Conservation (phyloP, 345 rosid genomes). For the Leavenworthia alabamica region DNA sequence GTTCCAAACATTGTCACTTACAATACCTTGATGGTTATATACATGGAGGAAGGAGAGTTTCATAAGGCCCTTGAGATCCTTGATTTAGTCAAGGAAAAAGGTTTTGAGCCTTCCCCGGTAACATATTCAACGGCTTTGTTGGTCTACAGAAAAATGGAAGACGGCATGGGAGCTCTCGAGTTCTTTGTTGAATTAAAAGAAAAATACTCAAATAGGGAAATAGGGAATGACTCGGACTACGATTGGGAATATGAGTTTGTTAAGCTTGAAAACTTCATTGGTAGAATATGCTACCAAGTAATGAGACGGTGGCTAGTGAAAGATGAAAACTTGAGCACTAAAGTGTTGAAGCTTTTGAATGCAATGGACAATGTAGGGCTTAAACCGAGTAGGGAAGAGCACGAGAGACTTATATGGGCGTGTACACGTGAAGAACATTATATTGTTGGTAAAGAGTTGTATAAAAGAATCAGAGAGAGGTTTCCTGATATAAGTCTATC, state of each 20-base stretch:
- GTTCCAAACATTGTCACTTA: slow-evolving; percentile 65
- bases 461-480: slow-evolving; percentile 59
- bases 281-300: slow-evolving; percentile 73
- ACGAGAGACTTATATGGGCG: slow-evolving; percentile 86
- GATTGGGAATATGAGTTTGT: slow-evolving; percentile 61
- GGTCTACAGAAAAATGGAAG: slow-evolving; percentile 75
- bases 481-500: slow-evolving; percentile 57
- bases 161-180: slow-evolving; percentile 66
- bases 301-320: slow-evolving; percentile 79
- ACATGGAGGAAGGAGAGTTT: slow-evolving; percentile 49
- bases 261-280: slow-evolving; percentile 56
- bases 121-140: slow-evolving; percentile 75
- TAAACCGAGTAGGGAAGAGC: slow-evolving; percentile 49
- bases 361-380: slow-evolving; percentile 64
- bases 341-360: slow-evolving; percentile 57
- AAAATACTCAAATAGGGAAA: slow-evolving; percentile 48
- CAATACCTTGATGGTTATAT: slow-evolving; percentile 67
- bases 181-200: slow-evolving; percentile 61
- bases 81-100: slow-evolving; percentile 51
- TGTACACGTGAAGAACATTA: slow-evolving; percentile 76
- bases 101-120: slow-evolving; percentile 56
- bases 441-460: slow-evolving; percentile 65
- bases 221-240: slow-evolving; percentile 36
- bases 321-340: slow-evolving; percentile 40
- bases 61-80: slow-evolving; percentile 57